Conservation (phyloP, 2,329 filamentous ascomycete genomes). For the Sclerotiophoma versabilis region DNA sequence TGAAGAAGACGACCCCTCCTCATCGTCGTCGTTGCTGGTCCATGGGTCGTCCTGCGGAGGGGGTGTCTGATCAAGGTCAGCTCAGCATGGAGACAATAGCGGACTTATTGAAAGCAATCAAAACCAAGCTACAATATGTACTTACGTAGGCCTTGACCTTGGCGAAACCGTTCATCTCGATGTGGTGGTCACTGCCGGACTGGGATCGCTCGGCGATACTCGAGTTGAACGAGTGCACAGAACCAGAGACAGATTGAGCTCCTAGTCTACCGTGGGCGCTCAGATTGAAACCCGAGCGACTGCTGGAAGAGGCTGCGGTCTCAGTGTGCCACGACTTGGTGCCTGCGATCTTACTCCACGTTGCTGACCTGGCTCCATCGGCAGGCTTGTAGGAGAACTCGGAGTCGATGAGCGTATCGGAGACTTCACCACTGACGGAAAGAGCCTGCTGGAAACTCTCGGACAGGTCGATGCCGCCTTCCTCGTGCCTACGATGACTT, state of each 20-base stretch:
- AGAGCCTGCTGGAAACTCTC: slow-evolving; percentile 23
- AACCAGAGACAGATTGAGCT: slow-evolving; percentile 20
- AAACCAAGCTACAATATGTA: not conserved
- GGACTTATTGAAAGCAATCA: not conserved
- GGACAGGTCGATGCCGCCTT: slow-evolving; percentile 29
- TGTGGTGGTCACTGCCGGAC: slow-evolving; percentile 1
- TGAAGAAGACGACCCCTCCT: slow-evolving; percentile 49
- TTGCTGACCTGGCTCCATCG: slow-evolving; percentile 1
- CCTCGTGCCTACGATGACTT: slow-evolving; percentile 9
- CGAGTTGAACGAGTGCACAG: slow-evolving; percentile 31
- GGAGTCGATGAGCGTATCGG: slow-evolving; percentile 28
- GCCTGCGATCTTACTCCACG: slow-evolving; percentile 21
- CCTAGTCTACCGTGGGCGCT: slow-evolving; percentile 30
- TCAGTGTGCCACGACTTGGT: slow-evolving; percentile 37
- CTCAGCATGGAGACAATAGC: slow-evolving; percentile 22
- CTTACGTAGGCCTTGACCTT: slow-evolving; percentile 44
- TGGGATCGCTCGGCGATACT: slow-evolving; percentile 36
- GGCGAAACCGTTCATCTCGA: slow-evolving; percentile 29
- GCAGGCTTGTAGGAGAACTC: slow-evolving; percentile 22
- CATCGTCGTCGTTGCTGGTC: slow-evolving; percentile 46
- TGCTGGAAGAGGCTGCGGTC: slow-evolving; percentile 16
- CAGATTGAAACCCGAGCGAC: slow-evolving; percentile 26
- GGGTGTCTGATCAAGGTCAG: slow-evolving; percentile 35
- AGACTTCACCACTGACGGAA: slow-evolving; percentile 18
- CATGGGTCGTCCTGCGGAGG: slow-evolving; percentile 34